Base-by-base conservation (phyloP, 1,284 basidiomycete species). In the Apiotrichum domesticum region DNA sequence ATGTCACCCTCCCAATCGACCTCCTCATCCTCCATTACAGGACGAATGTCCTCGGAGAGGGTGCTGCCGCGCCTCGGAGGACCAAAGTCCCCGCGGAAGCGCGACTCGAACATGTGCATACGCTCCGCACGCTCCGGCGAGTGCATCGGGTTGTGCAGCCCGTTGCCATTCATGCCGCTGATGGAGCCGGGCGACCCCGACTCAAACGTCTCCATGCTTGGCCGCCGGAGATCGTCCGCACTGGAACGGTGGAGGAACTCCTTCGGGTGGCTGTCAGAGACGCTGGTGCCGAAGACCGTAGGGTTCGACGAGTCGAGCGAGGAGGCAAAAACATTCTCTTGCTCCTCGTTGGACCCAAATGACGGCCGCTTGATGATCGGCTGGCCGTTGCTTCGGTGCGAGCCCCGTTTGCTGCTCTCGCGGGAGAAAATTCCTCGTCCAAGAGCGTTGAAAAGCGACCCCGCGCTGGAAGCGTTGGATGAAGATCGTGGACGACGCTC, bases 1-100 rank as follows among this genome's bases (percentile, higher is more conserved):
- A 66, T 42, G 13, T 57, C 56, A 37, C 62, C 73, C 35, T 66
- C 65, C 70, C 71, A 74, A 58, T 75, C 73, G 3, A 75, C 65
- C 52, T 73, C 71, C 14, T 69, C 66, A 35, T 64, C 61, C 21
- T 65, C 63, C 37, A 62, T 61, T 15, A 61, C 56, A 1, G 58
- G 56, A 6, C 56, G 58, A 35, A 62, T 63, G 32, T 66, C 63
- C 50, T 66, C 67, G 42, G 63, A 64, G 15, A 69, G 54, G 7
- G 60, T 66, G 6, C 67, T 70, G n/a, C 65, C 67, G 5, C 65
- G 55, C 4, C 67, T 59, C n/a, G 37, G 37, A 41, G 54, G 57
- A 44, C 45, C 56, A 29, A 35, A 58, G 51, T 45, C 37, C 44
- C 47, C 34, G 35, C 58, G 61, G 42, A 58, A 52, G n/a, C 50